Evolutionary conservation across 345 rosid genomes (phyloP), one percentile per base, ranked within the genome.

Genomic region (Clausena lansium): DNA sequence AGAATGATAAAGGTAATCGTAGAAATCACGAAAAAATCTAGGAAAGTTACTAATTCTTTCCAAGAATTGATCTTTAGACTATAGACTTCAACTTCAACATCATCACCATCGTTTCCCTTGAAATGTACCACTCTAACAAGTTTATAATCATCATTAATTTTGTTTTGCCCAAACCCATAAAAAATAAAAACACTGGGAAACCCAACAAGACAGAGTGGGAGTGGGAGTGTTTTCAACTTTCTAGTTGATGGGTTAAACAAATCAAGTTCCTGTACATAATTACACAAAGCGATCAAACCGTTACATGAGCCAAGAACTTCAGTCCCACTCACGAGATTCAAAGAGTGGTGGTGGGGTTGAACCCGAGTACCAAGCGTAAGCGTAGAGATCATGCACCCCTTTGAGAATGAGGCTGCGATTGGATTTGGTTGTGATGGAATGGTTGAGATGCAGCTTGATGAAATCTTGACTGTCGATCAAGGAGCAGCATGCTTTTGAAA

Each of bases 151-250:
- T 84, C 86, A 0, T 2, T 38, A 54, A 63, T 10, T 4, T 66
- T 65, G 74, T 86, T 90, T 36, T 77, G 79, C 7, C 91, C 91
- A 3, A 88, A 88, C 13, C 91, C 91, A 4, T 82, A 86, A 36
- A 14, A 14, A 15, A 13, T 50, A 50, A 50, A 50, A 41, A 3
- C 47, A 41, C 15, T 41, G 14, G 15, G 47, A 41, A 41, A 41
- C 47, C 47, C 47, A 41, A 41, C 47, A 41, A 41, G 15, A 41
- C 47, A 2, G 47, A 4, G 47, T 11, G 47, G 47, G 14, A 41
- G 47, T 0, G 84, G 86, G 19, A 86, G 32, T 27, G 57, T 78
- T 65, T 78, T 73, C 33, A 60, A 73, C 67, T 78, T 75, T 67
- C 81, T 60, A 6, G 85, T 84, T 2, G 86, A 74, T 10, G 84